These are phyloP conservation scores for Camellia japonica DNA, from an alignment of 148 eudicot species.

Conservation along the genomic window DNA sequence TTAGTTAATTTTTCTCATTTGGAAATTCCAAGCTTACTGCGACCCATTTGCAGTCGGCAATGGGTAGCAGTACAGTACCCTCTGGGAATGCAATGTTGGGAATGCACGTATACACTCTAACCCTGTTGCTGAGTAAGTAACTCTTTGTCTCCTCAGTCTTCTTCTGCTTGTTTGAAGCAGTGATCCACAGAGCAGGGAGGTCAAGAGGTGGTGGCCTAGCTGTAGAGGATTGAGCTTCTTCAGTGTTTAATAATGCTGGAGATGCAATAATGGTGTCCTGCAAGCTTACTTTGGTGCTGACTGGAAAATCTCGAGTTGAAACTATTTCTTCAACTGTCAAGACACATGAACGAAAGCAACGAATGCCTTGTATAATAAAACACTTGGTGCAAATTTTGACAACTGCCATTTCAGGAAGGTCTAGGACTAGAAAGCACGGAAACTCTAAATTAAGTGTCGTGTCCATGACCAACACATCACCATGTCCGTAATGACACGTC, in stretches of 20 bases:
- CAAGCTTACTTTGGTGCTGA: background rate
- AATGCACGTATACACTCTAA: slow-evolving; percentile 34
- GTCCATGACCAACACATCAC: no score
- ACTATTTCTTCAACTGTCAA: slow-evolving; percentile 6
- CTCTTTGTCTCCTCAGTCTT: slow-evolving; percentile 8
- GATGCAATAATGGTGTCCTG: background rate
- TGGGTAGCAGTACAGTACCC: slow-evolving; percentile 40
- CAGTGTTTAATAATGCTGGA: background rate
- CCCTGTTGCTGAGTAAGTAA: slow-evolving; percentile 35
- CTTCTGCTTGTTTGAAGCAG: slow-evolving; percentile 1
- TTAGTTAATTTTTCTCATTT: slow-evolving; percentile 13
- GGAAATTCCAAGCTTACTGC: slow-evolving; percentile 45
- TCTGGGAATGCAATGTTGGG: slow-evolving; percentile 34
- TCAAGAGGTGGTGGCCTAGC: slow-evolving; percentile 11
- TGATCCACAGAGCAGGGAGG: slow-evolving; percentile 7
- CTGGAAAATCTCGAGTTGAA: background rate
- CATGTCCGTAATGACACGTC: no score
- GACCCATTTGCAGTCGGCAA: slow-evolving; percentile 37
- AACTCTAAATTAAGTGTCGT: no score
- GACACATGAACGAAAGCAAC: background rate
- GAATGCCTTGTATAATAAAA: background rate
- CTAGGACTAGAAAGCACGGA: background rate
- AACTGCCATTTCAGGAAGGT: background rate
- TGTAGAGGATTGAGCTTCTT: background rate
- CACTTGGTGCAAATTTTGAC: background rate